phyloP scores from a whole-genome alignment of 1,284 basidiomycete genomes.

The Laetiporus sulphureus region DNA sequence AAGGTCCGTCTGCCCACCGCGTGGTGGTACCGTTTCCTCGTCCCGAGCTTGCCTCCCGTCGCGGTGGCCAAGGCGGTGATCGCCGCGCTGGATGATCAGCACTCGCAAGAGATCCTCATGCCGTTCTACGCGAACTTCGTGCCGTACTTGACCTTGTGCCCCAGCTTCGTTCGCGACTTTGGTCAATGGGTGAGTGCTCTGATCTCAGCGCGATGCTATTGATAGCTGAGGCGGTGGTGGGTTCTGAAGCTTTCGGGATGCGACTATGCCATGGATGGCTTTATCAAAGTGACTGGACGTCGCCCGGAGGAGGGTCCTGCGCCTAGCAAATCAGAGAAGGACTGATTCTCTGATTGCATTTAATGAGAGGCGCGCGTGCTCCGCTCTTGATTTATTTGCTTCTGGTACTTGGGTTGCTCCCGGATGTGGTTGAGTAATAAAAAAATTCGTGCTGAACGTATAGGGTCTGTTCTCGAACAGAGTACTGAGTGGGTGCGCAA shows the following conservation, averaged over 20 bases:
- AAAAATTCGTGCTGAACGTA: no score
- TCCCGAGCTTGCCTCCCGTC: constrained; percentile 68
- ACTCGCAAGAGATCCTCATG: constrained; percentile 62
- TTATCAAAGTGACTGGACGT: constrained; percentile 40
- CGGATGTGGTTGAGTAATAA: no score
- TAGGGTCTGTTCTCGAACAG: no score
- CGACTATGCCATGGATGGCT: constrained; percentile 39
- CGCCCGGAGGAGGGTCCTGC: constrained; percentile 34
- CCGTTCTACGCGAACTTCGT: constrained; percentile 68
- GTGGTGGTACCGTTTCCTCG: constrained; percentile 60
- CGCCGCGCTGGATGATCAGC: constrained; percentile 67
- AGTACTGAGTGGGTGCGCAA: no score
- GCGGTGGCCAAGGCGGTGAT: constrained; percentile 79
- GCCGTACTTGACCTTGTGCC: constrained; percentile 49
- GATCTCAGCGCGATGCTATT: background rate
- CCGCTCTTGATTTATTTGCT: no score
- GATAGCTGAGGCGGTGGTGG: constrained; percentile 8
- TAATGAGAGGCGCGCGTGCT: background rate
- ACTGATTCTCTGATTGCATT: background rate
- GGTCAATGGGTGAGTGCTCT: constrained; percentile 54
- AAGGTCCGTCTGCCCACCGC: constrained; percentile 44
- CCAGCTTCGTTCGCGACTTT: constrained; percentile 68
- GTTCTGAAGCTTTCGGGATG: constrained; percentile 42
- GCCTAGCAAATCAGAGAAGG: constrained; percentile 10
- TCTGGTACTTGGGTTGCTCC: no score